These are phyloP conservation scores for Phytophthora litchii DNA, from an alignment of 352 stramenopile species.

Conservation along the genomic window DNA sequence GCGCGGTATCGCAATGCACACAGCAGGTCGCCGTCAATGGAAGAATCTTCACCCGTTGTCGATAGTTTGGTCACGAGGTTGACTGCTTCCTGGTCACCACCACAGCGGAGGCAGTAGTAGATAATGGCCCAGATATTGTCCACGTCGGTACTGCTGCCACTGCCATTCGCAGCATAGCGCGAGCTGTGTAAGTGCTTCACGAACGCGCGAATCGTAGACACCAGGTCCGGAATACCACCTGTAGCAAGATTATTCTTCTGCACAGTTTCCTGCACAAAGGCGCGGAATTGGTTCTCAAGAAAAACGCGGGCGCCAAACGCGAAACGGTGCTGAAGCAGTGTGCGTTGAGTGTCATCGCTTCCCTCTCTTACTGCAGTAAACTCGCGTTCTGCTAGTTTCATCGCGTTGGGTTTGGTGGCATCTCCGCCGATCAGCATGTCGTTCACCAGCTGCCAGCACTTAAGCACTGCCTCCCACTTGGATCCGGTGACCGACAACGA, in stretches of 20 bases:
- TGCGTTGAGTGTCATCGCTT: slow-evolving; percentile 42
- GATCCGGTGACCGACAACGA: slow-evolving; percentile 61
- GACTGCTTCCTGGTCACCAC: slow-evolving; percentile 71
- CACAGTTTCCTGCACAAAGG: slow-evolving; percentile 81
- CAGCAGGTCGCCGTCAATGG: slow-evolving; percentile 64
- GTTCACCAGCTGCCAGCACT: slow-evolving; percentile 84
- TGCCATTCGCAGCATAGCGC: slow-evolving; percentile 50
- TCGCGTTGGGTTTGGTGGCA: slow-evolving; percentile 38
- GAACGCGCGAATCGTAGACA: slow-evolving; percentile 79
- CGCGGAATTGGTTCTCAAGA: slow-evolving; percentile 78
- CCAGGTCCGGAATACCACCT: slow-evolving; percentile 68
- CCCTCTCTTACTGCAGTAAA: slow-evolving; percentile 44
- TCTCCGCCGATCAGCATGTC: slow-evolving; percentile 69
- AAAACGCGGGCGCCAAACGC: slow-evolving; percentile 75
- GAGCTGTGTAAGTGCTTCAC: slow-evolving; percentile 80
- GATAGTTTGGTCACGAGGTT: slow-evolving; percentile 55
- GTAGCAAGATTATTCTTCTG: slow-evolving; percentile 77
- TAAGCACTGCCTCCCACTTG: slow-evolving; percentile 78
- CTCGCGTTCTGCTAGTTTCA: slow-evolving; percentile 61
- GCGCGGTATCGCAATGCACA: slow-evolving; percentile 65
- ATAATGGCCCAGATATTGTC: slow-evolving; percentile 79
- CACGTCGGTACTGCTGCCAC: slow-evolving; percentile 35
- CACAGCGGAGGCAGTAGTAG: slow-evolving; percentile 84
- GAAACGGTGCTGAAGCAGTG: slow-evolving; percentile 58
- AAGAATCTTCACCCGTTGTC: slow-evolving; percentile 41